phyloP scores from a whole-genome alignment of 2,329 filamentous ascomycete genomes.

The Penicillium sp. region DNA sequence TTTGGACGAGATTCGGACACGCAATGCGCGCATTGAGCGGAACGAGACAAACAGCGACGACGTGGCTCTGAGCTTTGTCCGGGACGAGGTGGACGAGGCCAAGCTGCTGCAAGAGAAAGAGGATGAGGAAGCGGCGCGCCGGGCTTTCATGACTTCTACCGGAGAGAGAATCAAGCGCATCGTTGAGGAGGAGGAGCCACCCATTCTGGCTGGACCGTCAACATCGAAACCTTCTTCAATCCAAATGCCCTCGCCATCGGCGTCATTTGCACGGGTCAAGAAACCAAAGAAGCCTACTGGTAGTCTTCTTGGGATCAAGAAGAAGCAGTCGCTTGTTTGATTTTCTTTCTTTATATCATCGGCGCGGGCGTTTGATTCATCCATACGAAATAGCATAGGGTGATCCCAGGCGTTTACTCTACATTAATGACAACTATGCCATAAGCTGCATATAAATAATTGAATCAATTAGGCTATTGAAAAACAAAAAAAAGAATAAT shows the following conservation, averaged over 20 bases:
- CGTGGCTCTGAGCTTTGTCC: conserved; percentile 55
- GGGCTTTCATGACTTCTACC: conserved; percentile 68
- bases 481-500: conserved; percentile 11
- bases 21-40: conserved; percentile 84
- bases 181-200: conserved; percentile 48
- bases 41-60: conserved; percentile 66
- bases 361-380: conserved; percentile 16
- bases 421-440: conserved; percentile 6
- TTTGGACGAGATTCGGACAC: conserved; percentile 85
- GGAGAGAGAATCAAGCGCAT: conserved; percentile 54
- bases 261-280: conserved; percentile 68
- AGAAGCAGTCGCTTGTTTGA: conserved; percentile 60
- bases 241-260: conserved; percentile 52
- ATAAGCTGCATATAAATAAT: conserved; percentile 5
- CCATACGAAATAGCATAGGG: background rate
- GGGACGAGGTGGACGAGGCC: conserved; percentile 57
- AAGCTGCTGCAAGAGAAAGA: conserved; percentile 69
- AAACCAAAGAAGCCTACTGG: conserved; percentile 86
- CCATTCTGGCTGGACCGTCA: conserved; percentile 27
- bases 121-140: conserved; percentile 75
- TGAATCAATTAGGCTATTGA: conserved; percentile 8
- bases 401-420: background rate
- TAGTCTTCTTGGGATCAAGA: conserved; percentile 80
- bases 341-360: conserved; percentile 4
- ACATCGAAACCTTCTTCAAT: conserved; percentile 26